A percentile compares a stretch with the other conserved stretches of the same genome.
Evolutionary conservation across 371 early-diverging fungal genomes (phyloP).

Genomic region (Coemansia sp.): DNA sequence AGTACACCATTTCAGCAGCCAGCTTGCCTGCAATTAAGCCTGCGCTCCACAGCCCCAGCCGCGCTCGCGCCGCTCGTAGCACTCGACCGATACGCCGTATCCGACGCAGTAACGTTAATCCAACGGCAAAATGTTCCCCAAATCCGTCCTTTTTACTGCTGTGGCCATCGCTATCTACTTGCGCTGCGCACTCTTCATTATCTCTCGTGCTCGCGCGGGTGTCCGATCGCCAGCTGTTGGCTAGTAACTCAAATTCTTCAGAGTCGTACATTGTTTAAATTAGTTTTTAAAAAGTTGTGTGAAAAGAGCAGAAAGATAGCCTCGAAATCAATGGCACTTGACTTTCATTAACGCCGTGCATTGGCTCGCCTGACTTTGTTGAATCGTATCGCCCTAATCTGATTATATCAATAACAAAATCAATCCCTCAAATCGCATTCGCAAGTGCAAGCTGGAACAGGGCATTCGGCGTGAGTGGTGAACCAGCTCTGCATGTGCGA

Average conservation of each 20-base stretch:
- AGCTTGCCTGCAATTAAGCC: conserved; percentile 51
- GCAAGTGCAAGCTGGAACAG: conserved; percentile 87
- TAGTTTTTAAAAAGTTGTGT: background rate
- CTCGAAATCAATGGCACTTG: no score
- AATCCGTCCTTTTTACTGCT: background rate
- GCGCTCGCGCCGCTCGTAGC: conserved; percentile 46
- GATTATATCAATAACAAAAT: background rate
- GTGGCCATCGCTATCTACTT: background rate
- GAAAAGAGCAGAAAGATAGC: background rate
- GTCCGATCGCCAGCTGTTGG: background rate
- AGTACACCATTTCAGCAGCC: conserved; percentile 60
- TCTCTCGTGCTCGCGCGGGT: background rate
- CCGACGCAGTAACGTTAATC: conserved; percentile 55
- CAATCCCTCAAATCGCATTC: conserved; percentile 50
- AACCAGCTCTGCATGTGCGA: conserved; percentile 90
- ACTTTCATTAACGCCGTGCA: no score
- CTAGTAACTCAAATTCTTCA: conserved; percentile 5
- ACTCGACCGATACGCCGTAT: conserved; percentile 52
- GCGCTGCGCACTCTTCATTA: conserved; percentile 4
- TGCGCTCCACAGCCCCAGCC: conserved; percentile 43
- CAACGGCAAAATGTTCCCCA: conserved; percentile 53
- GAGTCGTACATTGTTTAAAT: background rate
- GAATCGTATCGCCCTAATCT: background rate
- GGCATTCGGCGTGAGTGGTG: conserved; percentile 75
- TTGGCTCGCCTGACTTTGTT: background rate